Base-by-base conservation (phyloP, 2,329 filamentous ascomycete genomes). In the Trichophaea hybrida region DNA sequence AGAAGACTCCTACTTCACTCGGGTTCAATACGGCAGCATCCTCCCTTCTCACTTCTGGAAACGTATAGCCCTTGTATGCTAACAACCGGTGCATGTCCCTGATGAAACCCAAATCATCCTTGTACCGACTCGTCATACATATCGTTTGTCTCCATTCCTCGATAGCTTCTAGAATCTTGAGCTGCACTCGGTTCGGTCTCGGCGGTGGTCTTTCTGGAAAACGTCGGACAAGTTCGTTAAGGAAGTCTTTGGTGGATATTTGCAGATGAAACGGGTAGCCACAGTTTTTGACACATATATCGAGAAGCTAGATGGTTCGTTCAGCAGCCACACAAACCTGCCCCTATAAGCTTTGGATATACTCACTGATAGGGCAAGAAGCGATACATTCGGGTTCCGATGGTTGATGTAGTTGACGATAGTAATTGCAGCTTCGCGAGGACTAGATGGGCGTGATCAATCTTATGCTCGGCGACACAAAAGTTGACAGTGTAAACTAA, bases 281-380 rank as follows among this genome's bases (percentile, higher is more conserved):
- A 78, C 93, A 98, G 75, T 98, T 98, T 78, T 98, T 98, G 74
- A 97, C 93, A 74, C 93, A 97, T 65, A 97, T 97, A 72, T 98
- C 93, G 71, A 98, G 86, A 67, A 98, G 81, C 75, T 84, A 69
- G 60, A 71, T 33, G 24, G 7, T 8, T 13, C 15, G 5, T n/a
- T 54, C 35, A 24, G 24, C 15, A 17, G 17, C 6, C 13, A 17
- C 12, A 32, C 31, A 24, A n/a, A 12, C 12, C 34, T 17, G 15
- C 31, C 37, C 37, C 33, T 15, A 12, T 43, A 40, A 43, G 50
- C 59, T 64, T 65, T 17, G n/a, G 12, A 37, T n/a, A 56, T 55
- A 72, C 77, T 64, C 76, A 82, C 79, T 69, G 78, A 84, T 70
- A 97, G 79, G 61, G 93, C 91, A 61, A 97, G 80, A 66, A 98